These are phyloP conservation scores for Aaosphaeria pasadenensis DNA, from an alignment of 2,329 filamentous ascomycete genomes.

Conservation along the genomic window DNA sequence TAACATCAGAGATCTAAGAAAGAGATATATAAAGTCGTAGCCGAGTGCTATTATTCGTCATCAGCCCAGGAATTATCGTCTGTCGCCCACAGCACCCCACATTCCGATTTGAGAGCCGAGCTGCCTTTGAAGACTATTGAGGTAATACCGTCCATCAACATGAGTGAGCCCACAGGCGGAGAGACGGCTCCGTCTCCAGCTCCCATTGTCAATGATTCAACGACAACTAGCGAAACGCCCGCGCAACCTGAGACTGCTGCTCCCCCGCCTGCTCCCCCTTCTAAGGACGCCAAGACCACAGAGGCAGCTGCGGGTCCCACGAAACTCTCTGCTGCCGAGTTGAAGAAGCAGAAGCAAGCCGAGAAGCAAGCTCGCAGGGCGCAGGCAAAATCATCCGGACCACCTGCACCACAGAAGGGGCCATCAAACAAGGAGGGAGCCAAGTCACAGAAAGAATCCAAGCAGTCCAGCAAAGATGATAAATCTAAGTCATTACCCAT, in stretches of 20 bases:
- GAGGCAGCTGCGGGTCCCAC: slow-evolving; percentile 15
- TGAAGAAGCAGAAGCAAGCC: slow-evolving; percentile 86
- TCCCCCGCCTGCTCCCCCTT: slow-evolving; percentile 6
- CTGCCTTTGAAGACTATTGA: not conserved
- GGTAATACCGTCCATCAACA: slow-evolving; percentile 3
- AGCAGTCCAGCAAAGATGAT: slow-evolving; percentile 31
- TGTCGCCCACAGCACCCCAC: too few relatives aligned
- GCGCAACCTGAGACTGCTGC: slow-evolving; percentile 2
- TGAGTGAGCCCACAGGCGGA: slow-evolving; percentile 23
- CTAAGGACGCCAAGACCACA: slow-evolving; percentile 19
- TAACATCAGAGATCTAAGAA: too few relatives aligned
- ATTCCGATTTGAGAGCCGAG: too few relatives aligned
- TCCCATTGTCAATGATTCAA: not conserved
- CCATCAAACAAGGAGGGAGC: slow-evolving; percentile 23
- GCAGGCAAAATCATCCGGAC: slow-evolving; percentile 55
- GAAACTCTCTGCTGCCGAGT: slow-evolving; percentile 70
- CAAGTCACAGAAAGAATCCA: slow-evolving; percentile 35
- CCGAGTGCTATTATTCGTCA: too few relatives aligned
- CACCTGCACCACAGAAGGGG: slow-evolving; percentile 36
- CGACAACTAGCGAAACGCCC: slow-evolving; percentile 2
- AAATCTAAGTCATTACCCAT: slow-evolving; percentile 29
- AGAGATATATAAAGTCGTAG: too few relatives aligned
- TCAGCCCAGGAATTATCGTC: too few relatives aligned
- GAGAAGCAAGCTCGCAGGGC: slow-evolving; percentile 87
- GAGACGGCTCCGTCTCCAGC: slow-evolving; percentile 13